A percentile compares a stretch with the other conserved stretches of the same genome.
Evolutionary conservation across 345 rosid species (phyloP).

Genomic region (Eucalyptus rudis): DNA sequence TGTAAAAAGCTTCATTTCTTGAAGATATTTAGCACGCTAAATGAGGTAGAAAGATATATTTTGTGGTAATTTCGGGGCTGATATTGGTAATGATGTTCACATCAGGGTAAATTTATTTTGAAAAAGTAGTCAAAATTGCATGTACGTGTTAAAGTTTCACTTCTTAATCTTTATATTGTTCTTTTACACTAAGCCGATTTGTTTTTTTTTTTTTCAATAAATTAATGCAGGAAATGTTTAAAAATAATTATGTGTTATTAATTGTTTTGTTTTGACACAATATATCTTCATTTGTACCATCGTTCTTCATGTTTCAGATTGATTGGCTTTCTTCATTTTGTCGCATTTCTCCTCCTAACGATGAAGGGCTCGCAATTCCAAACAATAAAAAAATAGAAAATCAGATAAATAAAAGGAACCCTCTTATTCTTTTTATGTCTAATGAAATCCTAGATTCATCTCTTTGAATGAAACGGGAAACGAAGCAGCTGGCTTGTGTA

Average conservation of each 20-base stretch:
- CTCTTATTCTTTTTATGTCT: too few relatives aligned
- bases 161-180: not conserved
- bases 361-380: too few relatives aligned
- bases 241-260: not conserved
- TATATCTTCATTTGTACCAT: not conserved
- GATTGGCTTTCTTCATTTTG: too few relatives aligned
- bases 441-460: too few relatives aligned
- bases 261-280: not conserved
- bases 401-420: too few relatives aligned
- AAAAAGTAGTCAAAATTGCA: not conserved
- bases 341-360: too few relatives aligned
- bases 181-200: not conserved
- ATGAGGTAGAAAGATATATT: not conserved
- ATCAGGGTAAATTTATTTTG: not conserved
- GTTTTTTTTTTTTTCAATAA: not conserved
- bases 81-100: not conserved
- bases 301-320: too few relatives aligned
- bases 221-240: not conserved
- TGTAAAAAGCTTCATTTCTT: not conserved
- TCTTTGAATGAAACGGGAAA: too few relatives aligned
- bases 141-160: not conserved
- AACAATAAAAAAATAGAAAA: too few relatives aligned
- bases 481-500: not conserved
- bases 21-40: not conserved
- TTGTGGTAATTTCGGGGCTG: not conserved